A percentile compares a stretch with the other conserved stretches of the same genome.
Evolutionary conservation across 495 filamentous ascomycete genomes (phyloP).

Genomic region (Cercophora sp.): DNA sequence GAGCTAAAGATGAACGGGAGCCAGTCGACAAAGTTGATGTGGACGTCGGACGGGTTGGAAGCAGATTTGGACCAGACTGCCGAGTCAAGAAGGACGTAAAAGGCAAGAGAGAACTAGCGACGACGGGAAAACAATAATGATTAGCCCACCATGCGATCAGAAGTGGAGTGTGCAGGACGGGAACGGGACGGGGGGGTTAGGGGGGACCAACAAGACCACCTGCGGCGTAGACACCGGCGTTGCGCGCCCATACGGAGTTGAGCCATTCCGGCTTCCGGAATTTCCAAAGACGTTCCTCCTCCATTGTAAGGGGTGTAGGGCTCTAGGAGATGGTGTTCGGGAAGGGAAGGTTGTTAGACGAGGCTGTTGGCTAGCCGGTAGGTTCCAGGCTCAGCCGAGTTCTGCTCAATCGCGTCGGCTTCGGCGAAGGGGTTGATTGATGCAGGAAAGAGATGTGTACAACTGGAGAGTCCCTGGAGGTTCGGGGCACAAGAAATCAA

Average conservation of each 20-base stretch:
- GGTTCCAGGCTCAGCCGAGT: no score
- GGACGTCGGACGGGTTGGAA: conserved; percentile 73
- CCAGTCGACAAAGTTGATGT: conserved; percentile 98
- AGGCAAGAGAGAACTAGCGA: conserved; percentile 85
- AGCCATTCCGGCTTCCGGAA: conserved; percentile 84
- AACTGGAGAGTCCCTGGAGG: no score
- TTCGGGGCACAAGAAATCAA: no score
- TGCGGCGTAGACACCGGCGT: conserved; percentile 79
- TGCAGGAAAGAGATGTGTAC: no score
- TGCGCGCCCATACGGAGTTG: conserved; percentile 74
- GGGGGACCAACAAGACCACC: conserved; percentile 70
- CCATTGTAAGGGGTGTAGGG: conserved; percentile 41
- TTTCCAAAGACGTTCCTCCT: conserved; percentile 69
- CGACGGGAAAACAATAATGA: neutral
- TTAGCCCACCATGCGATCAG: neutral
- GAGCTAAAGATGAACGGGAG: conserved; percentile 91
- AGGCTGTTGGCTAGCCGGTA: no score
- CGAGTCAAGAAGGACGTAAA: conserved; percentile 93
- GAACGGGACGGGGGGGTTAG: neutral
- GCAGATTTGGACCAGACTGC: conserved; percentile 79
- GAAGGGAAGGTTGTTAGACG: neutral
- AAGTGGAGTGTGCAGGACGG: neutral
- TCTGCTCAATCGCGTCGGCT: no score
- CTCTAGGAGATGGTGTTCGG: neutral
- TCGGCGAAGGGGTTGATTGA: no score